phyloP scores from a whole-genome alignment of 2,329 filamentous ascomycete genomes.

The Verticillium klebahnii region DNA sequence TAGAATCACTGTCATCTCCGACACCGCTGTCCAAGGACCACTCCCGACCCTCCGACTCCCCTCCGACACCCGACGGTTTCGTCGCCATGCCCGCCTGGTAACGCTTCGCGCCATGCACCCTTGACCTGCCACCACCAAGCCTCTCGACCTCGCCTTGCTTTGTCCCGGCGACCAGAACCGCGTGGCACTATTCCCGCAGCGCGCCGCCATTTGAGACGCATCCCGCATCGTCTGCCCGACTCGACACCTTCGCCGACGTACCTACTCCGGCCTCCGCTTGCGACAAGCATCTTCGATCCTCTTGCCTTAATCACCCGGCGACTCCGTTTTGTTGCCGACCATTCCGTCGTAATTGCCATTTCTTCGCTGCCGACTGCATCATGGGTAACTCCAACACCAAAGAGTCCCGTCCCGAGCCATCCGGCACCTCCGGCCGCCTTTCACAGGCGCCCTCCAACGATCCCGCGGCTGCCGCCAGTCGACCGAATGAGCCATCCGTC shows the following conservation, averaged over 20 bases:
- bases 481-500: conserved; percentile 4
- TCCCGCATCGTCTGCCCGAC: background rate
- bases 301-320: background rate
- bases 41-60: background rate
- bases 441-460: conserved; percentile 9
- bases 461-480: conserved; percentile 7
- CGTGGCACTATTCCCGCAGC: background rate
- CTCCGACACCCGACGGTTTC: background rate
- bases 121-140: background rate
- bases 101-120: background rate
- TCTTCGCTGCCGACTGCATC: background rate
- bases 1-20: background rate
- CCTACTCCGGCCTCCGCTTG: background rate
- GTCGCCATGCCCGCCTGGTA: background rate
- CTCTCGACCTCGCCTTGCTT: background rate
- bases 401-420: conserved; percentile 25
- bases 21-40: background rate
- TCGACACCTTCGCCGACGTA: background rate
- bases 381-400: conserved; percentile 37
- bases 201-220: background rate
- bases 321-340: background rate
- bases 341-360: background rate
- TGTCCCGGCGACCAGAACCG: background rate
- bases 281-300: background rate
- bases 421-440: conserved; percentile 13